Percentiles rank a stretch among this genome's conserved stretches.
Conservation (phyloP, 345 rosid species). For the Hevea brasiliensis region DNA sequence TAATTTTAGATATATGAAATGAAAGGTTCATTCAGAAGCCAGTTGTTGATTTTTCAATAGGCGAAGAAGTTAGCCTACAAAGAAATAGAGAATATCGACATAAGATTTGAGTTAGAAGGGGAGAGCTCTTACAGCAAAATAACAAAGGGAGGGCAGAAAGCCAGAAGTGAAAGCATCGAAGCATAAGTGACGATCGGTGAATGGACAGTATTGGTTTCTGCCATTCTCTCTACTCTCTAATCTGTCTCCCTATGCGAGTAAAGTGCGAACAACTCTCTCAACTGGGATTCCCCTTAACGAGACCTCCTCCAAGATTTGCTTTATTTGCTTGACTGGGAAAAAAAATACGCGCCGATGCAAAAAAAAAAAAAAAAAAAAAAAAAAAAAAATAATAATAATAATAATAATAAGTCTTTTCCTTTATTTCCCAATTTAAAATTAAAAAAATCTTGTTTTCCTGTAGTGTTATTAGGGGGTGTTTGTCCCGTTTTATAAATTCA, state of each 20-base stretch:
- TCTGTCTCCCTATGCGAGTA: not conserved
- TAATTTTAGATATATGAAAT: not conserved
- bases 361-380: too few species aligned
- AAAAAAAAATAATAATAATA: too few species aligned
- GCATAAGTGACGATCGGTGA: conserved; percentile 71
- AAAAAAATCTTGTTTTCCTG: too few species aligned
- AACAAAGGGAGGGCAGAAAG: conserved; percentile 90
- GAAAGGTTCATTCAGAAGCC: not conserved
- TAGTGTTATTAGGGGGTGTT: too few species aligned
- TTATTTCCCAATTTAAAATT: too few species aligned
- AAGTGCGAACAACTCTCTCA: too few species aligned
- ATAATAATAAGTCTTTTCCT: too few species aligned
- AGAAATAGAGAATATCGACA: not conserved
- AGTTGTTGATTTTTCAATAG: not conserved
- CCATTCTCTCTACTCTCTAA: conserved; percentile 18
- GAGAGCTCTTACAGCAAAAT: conserved; percentile 68
- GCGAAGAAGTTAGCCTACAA: not conserved
- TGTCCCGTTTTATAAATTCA: too few species aligned
- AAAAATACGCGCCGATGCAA: too few species aligned
- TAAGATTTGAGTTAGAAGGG: not conserved
- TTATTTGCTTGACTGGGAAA: too few species aligned
- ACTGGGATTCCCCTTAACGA: too few species aligned
- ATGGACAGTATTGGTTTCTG: conserved; percentile 70
- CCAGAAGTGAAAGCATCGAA: conserved; percentile 79
- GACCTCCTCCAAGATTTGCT: too few species aligned